A percentile compares a stretch with the other conserved stretches of the same genome.
phyloP scores from a whole-genome alignment of 1,139 yeast species.

The Candida sp. region DNA sequence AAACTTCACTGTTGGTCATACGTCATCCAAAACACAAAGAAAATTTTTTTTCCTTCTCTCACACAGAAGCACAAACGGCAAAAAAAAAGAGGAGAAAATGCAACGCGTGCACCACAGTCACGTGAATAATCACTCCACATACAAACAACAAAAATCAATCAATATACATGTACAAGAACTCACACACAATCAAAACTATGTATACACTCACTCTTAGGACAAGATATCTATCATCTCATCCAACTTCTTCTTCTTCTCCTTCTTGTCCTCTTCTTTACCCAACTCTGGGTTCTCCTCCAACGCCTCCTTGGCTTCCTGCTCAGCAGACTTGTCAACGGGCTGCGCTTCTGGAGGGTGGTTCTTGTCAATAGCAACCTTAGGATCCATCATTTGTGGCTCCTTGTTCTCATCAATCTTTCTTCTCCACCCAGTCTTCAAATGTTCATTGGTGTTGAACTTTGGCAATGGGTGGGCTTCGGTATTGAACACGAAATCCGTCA shows the following conservation, averaged over 20 bases:
- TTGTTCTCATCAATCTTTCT: constrained; percentile 27
- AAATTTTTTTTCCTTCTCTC: neutral
- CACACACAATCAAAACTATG: too few relatives aligned
- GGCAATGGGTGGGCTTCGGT: constrained; percentile 97
- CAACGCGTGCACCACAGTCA: too few relatives aligned
- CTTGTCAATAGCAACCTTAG: constrained; percentile 26
- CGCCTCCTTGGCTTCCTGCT: constrained; percentile 40
- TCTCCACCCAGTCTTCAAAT: constrained; percentile 71
- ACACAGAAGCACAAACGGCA: too few relatives aligned
- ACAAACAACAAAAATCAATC: neutral
- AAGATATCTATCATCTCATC: constrained; percentile 22
- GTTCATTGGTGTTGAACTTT: constrained; percentile 55
- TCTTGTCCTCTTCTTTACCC: constrained; percentile 27
- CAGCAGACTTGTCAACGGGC: constrained; percentile 45
- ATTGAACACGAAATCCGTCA: constrained; percentile 78
- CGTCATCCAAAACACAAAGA: constrained; percentile 3
- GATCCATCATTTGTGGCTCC: constrained; percentile 21
- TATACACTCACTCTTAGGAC: neutral
- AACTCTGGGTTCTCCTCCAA: constrained; percentile 37
- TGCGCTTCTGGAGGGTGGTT: constrained; percentile 46
- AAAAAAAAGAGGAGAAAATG: neutral
- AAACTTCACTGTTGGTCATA: neutral
- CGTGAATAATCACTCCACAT: too few relatives aligned
- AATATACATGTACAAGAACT: neutral
- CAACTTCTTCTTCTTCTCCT: constrained; percentile 28